Base-by-base conservation (phyloP, 352 stramenopile species). In the Pythium volutum region DNA sequence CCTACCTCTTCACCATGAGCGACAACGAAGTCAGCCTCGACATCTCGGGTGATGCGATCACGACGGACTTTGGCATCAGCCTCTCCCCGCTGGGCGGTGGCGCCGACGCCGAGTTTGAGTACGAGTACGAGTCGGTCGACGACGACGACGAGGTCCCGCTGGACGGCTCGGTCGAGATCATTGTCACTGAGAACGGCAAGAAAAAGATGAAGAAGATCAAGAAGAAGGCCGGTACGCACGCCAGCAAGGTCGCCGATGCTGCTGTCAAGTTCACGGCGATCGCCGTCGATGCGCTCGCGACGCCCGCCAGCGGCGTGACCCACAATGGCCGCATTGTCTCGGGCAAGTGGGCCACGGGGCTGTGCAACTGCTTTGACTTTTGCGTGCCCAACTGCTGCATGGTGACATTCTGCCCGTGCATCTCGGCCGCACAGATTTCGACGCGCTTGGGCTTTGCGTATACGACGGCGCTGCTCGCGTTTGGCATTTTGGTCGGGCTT, bases 351-450 rank as follows among this genome's bases (percentile, higher is more conserved):
- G 55, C 62, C 25, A 50, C 65, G 0, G 59, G 48, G 5, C 25
- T 73, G 9, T 73, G 41, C 31, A 45, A 41, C 26, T 73, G 66
- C 55, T 66, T 69, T 43, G 26, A 55, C 2, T 31, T 60, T 43
- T 59, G 33, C 12, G 51, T 68, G 25, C 66, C 66, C 46, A 73
- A 70, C 47, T 73, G 60, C 58, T 60, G 26, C 61, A 73, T 73
- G 66, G 49, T 34, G 25, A 62, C 43, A 16, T 66, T 58, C 39
- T 73, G 66, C 29, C 66, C 66, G 38, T 73, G 60, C 46, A 36
- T 71, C 39, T 64, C 58, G n/a, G 42, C 57, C 15, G 52, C 64
- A 3, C 64, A 71, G 45, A 68, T 66, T 34, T 51, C 51, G 7
- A 22, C 53, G 29, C 64, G 64, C 36, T 8, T 70, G 5, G 64